Base-by-base conservation (phyloP, 345 rosid species). In the Tarenaya hassleriana region DNA sequence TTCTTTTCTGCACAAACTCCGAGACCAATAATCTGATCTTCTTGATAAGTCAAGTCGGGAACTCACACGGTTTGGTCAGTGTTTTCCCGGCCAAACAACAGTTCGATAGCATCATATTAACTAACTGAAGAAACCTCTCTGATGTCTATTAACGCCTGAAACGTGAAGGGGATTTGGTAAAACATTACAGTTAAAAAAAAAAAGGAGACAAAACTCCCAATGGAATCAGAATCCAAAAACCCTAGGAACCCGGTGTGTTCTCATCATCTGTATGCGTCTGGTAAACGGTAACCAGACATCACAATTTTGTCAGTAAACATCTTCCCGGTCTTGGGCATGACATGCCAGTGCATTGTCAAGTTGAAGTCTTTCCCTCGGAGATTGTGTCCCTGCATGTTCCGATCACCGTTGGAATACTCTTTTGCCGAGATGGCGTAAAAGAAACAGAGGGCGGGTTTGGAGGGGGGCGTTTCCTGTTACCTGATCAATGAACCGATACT, bases 321-420 rank as follows among this genome's bases (percentile, higher is more conserved):
- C 75, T 84, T 91, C 34, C 98, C 98, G 0, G 98, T 87, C 81
- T 87, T 91, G 19, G 98, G 96, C 98, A 91, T 91, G 41, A 91
- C 92, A 58, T 84, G 96, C 96, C 98, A 91, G 70, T 82, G 98
- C 70, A 91, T 52, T 12, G 98, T 84, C 67, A 91, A 69, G 74
- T 87, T 91, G 77, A 84, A 84, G 48, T 77, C 70, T 58, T 87
- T 87, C 34, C 92, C 88, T 0, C 90, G 80, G 33, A 91, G 95
- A 68, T 76, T 82, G 55, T 78, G 77, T 54, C 98, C 98, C 98
- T 90, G 41, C 29, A 59, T 5, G 29, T 24, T 2, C 29, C 29
- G 5, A 24, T 2, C 2, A 24, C 29, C 29, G 29, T 24, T 24
- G 29, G 5, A 24, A 24, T 5, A 2, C 29, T 24, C 29, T n/a